Evolutionary conservation across 2,329 filamentous ascomycete species (phyloP).

Genomic region (Gyromitra esculenta): DNA sequence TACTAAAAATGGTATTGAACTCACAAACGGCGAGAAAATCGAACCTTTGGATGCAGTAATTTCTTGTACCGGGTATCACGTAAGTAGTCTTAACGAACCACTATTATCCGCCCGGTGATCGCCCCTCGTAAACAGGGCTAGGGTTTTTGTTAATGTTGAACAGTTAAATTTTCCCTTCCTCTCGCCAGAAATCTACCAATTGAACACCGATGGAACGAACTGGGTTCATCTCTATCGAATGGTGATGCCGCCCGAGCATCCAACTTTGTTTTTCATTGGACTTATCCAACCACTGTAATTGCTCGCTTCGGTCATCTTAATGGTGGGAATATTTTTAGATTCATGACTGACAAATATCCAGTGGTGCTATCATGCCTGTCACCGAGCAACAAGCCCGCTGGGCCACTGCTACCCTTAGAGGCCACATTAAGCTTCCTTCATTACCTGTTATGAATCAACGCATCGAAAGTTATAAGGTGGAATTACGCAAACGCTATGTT

Average conservation of each 20-base stretch:
- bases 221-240: slow-evolving; percentile 44
- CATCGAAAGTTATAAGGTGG: slow-evolving; percentile 31
- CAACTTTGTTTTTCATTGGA: slow-evolving; percentile 43
- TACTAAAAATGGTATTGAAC: slow-evolving; percentile 57
- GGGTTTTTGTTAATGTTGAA: slow-evolving; percentile 14
- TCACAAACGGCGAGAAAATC: slow-evolving; percentile 58
- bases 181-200: slow-evolving; percentile 20
- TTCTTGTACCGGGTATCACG: slow-evolving; percentile 59
- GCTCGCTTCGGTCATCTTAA: background rate
- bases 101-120: background rate
- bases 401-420: slow-evolving; percentile 25
- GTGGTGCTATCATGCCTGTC: slow-evolving; percentile 46
- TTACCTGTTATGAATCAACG: slow-evolving; percentile 15
- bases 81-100: background rate
- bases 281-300: slow-evolving; percentile 43
- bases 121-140: background rate
- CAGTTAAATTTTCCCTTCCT: slow-evolving; percentile 40
- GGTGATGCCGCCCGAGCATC: slow-evolving; percentile 34
- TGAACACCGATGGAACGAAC: slow-evolving; percentile 16
- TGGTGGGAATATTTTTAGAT: background rate
- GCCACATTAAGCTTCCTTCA: slow-evolving; percentile 32
- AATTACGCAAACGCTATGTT: slow-evolving; percentile 23
- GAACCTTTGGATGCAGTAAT: slow-evolving; percentile 60
- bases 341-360: slow-evolving; percentile 4
- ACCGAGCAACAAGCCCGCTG: slow-evolving; percentile 43